A percentile compares a stretch with the other conserved stretches of the same genome.
Evolutionary conservation across 2,329 filamentous ascomycete species (phyloP).

Genomic region (Madurella mycetomatis): DNA sequence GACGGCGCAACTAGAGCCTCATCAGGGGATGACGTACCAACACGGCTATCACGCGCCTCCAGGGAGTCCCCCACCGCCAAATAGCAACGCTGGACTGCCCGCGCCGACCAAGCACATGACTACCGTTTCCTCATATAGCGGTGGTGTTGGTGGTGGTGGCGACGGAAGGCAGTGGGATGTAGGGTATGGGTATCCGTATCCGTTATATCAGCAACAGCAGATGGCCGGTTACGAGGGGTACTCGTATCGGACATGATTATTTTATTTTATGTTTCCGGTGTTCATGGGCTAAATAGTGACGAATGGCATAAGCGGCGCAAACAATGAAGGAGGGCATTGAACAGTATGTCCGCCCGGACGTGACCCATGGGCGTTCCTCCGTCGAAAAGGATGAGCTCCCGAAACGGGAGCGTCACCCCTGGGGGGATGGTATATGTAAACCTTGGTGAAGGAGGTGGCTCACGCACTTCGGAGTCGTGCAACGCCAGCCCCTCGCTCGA

Average conservation of each 20-base stretch:
- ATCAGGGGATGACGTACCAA: conserved; percentile 10
- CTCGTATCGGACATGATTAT: background rate
- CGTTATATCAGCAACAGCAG: background rate
- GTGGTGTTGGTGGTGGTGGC: background rate
- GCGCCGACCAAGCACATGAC: background rate
- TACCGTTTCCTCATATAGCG: background rate
- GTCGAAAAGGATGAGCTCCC: too few species aligned
- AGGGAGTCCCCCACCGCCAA: background rate
- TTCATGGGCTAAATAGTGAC: background rate
- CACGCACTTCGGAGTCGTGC: too few species aligned
- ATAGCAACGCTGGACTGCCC: background rate
- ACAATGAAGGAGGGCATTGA: too few species aligned
- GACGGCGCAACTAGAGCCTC: background rate
- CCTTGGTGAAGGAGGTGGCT: too few species aligned
- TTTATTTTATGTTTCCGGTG: background rate
- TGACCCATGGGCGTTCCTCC: too few species aligned
- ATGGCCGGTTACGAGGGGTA: background rate
- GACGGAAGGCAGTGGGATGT: background rate
- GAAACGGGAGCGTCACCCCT: too few species aligned
- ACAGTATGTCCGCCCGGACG: too few species aligned
- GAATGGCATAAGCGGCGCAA: too few species aligned
- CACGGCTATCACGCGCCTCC: conserved; percentile 13
- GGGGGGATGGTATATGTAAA: too few species aligned
- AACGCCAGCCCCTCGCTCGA: too few species aligned
- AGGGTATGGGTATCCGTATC: background rate